These are phyloP conservation scores for Crinitomyces ghanaensis DNA, from an alignment of 805 yeast species.

Conservation along the genomic window DNA sequence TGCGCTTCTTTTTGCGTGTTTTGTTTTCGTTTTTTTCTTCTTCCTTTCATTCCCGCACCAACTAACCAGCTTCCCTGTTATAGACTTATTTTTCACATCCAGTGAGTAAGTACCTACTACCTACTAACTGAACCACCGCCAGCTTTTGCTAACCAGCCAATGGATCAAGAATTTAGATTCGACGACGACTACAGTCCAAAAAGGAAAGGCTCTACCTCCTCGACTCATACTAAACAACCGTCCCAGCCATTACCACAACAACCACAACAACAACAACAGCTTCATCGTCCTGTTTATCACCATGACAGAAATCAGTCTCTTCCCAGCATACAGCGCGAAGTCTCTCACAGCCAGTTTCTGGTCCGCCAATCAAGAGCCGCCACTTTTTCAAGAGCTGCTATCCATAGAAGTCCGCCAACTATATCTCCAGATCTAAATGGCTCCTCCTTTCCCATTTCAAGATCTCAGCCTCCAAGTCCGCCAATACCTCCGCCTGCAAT, in stretches of 20 bases:
- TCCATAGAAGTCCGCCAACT: constrained; percentile 3
- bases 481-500: background rate
- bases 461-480: constrained; percentile 2
- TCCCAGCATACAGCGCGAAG: constrained; percentile 11
- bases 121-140: no score
- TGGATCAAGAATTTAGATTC: background rate
- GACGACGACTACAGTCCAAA: background rate
- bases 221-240: no score
- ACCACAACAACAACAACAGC: background rate
- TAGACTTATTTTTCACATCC: no score
- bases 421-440: background rate
- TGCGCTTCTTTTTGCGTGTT: no score
- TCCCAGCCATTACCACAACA: background rate
- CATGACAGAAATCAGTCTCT: constrained; percentile 20
- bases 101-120: no score
- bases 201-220: background rate
- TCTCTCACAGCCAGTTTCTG: constrained; percentile 2
- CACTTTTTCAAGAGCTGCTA: constrained; percentile 11
- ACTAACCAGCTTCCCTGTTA: no score
- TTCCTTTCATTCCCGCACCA: no score
- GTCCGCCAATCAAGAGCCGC: constrained; percentile 17
- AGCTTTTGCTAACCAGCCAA: no score
- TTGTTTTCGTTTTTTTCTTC: no score
- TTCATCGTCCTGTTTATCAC: constrained; percentile 1
- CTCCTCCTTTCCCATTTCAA: constrained; percentile 1